phyloP scores from a whole-genome alignment of 345 rosid genomes.

The Corchorus capsularis region DNA sequence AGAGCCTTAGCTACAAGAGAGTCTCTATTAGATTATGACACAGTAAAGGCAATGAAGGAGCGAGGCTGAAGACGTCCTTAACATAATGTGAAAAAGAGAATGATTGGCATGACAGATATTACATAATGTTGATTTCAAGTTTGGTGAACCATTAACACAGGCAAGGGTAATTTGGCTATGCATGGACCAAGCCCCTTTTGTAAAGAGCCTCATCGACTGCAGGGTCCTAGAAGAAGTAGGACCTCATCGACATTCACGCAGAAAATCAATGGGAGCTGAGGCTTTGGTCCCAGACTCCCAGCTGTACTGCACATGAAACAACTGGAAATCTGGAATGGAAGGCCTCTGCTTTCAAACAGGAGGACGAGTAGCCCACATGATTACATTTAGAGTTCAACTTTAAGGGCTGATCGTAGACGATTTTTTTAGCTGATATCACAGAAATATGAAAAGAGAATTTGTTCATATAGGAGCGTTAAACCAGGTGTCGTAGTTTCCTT shows the following conservation, averaged over 20 bases:
- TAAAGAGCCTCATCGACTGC: background rate
- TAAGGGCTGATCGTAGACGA: too few relatives aligned
- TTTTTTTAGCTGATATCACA: background rate
- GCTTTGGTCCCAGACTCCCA: background rate
- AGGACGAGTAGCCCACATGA: background rate
- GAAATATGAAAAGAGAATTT: background rate
- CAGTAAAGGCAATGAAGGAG: background rate
- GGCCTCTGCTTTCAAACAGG: slow-evolving; percentile 1
- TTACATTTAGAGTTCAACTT: too few relatives aligned
- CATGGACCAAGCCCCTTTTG: background rate
- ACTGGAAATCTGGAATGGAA: background rate
- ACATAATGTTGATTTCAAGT: background rate
- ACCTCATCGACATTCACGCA: background rate
- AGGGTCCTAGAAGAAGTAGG: background rate
- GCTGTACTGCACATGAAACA: background rate
- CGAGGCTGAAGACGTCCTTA: background rate
- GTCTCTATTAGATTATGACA: slow-evolving; percentile 12
- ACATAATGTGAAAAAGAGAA: background rate
- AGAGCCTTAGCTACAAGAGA: slow-evolving; percentile 23
- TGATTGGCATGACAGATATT: background rate
- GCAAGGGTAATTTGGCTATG: background rate
- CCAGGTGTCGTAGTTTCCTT: background rate
- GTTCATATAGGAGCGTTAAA: background rate
- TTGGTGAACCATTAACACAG: background rate
- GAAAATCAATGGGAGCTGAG: background rate